Evolutionary conservation across 371 early-diverging fungal genomes (phyloP).

Genomic region (Ordospora pajunii): DNA sequence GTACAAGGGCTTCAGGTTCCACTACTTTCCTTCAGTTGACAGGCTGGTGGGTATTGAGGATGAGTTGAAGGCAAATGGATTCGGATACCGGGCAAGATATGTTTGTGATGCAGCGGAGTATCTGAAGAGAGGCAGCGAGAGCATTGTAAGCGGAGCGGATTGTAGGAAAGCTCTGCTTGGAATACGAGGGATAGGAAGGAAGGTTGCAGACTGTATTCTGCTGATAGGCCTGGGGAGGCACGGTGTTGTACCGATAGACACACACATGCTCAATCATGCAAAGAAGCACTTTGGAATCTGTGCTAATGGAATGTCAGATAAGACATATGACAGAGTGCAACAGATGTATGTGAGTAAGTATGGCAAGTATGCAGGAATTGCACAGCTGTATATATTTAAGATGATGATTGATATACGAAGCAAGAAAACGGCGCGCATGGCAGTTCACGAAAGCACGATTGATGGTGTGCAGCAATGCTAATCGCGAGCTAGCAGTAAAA

Average conservation of each 20-base stretch:
- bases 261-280: slow-evolving; percentile 66
- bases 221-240: slow-evolving; percentile 70
- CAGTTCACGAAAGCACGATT: not conserved
- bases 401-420: not conserved
- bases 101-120: slow-evolving; percentile 65
- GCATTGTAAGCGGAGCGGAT: not conserved
- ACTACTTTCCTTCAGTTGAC: slow-evolving; percentile 63
- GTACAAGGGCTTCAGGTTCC: slow-evolving; percentile 23
- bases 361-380: slow-evolving; percentile 53
- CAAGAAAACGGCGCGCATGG: too few species aligned
- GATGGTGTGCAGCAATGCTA: not conserved
- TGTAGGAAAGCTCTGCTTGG: slow-evolving; percentile 15
- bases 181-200: slow-evolving; percentile 66
- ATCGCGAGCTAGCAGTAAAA: not conserved
- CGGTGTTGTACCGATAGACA: slow-evolving; percentile 80
- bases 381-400: slow-evolving; percentile 53
- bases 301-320: not conserved
- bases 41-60: slow-evolving; percentile 61
- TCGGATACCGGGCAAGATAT: slow-evolving; percentile 84
- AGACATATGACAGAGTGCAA: slow-evolving; percentile 36
- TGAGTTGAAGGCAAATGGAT: slow-evolving; percentile 68
- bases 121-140: not conserved
- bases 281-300: slow-evolving; percentile 15
- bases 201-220: slow-evolving; percentile 87
- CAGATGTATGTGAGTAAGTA: slow-evolving; percentile 29